A percentile compares a stretch with the other conserved stretches of the same genome.
Conservation (phyloP, 1,139 yeast genomes). For the Scheffersomyces lignicola region DNA sequence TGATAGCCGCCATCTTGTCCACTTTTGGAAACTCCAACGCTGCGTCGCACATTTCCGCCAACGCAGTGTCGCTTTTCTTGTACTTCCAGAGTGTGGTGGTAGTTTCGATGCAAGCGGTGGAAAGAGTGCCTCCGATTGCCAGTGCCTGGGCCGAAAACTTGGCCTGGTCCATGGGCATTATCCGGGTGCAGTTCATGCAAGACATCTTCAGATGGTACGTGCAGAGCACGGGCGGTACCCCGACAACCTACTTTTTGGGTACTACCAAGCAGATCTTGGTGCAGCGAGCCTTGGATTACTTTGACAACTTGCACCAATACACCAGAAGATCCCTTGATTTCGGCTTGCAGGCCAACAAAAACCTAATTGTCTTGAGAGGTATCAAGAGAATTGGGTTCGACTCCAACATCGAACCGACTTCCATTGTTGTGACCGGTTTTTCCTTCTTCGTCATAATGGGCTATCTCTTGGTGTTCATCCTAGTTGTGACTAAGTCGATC, state of each 20-base stretch:
- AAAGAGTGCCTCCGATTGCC: constrained; percentile 75
- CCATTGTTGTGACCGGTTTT: constrained; percentile 73
- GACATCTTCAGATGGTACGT: constrained; percentile 78
- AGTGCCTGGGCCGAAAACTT: constrained; percentile 79
- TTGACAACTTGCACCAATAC: constrained; percentile 22
- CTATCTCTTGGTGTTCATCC: constrained; percentile 45
- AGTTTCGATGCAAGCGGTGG: constrained; percentile 71
- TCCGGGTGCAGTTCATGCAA: constrained; percentile 69
- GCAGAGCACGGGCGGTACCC: constrained; percentile 76
- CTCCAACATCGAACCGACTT: constrained; percentile 68
- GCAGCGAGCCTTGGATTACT: constrained; percentile 53
- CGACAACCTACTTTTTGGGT: constrained; percentile 58
- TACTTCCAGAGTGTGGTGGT: constrained; percentile 79
- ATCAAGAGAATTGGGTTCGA: constrained; percentile 70
- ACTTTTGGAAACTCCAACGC: constrained; percentile 79
- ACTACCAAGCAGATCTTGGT: constrained; percentile 62
- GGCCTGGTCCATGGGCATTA: constrained; percentile 86
- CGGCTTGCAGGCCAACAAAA: constrained; percentile 36
- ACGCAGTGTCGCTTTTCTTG: constrained; percentile 68
- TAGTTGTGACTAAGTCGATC: constrained; percentile 53
- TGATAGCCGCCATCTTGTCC: constrained; percentile 66
- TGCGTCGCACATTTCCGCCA: constrained; percentile 75
- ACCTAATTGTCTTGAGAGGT: constrained; percentile 68
- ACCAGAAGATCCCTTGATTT: constrained; percentile 30
- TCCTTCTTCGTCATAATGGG: constrained; percentile 73